Conservation (phyloP, 1,284 basidiomycete species). For the Pseudozyma sp. region DNA sequence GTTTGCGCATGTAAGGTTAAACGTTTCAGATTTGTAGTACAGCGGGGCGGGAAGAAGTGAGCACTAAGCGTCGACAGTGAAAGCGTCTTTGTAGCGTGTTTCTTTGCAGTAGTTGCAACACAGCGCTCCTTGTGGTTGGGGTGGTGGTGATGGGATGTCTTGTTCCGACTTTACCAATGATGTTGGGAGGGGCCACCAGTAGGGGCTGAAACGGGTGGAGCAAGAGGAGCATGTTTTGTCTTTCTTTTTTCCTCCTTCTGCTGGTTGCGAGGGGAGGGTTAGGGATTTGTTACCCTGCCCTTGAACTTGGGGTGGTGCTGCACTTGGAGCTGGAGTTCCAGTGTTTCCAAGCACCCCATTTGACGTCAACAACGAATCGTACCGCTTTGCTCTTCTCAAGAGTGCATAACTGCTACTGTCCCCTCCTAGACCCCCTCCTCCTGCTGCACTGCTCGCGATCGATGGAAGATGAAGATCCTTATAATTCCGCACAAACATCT, state of each 20-base stretch:
- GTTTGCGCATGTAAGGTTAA: neutral
- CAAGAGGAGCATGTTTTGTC: slow-evolving; percentile 25
- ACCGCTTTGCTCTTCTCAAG: slow-evolving; percentile 55
- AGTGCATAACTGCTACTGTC: slow-evolving; percentile 58
- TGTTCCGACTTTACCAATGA: neutral
- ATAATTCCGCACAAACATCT: slow-evolving; percentile 84
- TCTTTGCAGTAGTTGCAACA: slow-evolving; percentile 49
- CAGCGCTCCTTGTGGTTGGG: neutral
- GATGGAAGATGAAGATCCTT: slow-evolving; percentile 75
- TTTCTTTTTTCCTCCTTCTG: neutral
- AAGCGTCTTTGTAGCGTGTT: slow-evolving; percentile 15
- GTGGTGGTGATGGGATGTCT: slow-evolving; percentile 2
- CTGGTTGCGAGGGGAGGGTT: neutral
- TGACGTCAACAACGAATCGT: slow-evolving; percentile 31
- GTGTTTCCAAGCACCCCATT: neutral
- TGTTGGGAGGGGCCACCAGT: slow-evolving; percentile 37
- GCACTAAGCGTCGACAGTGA: neutral
- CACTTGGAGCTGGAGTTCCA: neutral
- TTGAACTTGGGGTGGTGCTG: neutral
- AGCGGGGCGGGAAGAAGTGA: neutral
- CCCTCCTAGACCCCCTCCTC: slow-evolving; percentile 19
- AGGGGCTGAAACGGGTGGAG: slow-evolving; percentile 42
- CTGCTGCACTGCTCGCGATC: neutral
- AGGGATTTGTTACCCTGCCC: too few species aligned
- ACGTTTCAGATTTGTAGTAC: too few species aligned